Evolutionary conservation across 176 grass and related monocot genomes (phyloP).

Genomic region (Puccinellia tenuiflora): DNA sequence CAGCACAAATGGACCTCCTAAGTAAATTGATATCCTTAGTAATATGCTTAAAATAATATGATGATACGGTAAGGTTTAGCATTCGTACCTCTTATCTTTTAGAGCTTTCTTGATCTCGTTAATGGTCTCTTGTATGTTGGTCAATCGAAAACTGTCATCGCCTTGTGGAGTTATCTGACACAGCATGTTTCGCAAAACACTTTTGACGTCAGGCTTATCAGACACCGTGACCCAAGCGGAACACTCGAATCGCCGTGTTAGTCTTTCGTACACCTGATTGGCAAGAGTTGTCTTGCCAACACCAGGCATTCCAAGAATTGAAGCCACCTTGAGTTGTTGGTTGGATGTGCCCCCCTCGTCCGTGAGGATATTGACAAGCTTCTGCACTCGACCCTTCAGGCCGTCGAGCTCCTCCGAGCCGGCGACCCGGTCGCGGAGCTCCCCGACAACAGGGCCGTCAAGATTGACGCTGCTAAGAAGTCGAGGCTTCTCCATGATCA

Average conservation of each 20-base stretch:
- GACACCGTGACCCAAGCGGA: background rate
- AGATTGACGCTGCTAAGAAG: background rate
- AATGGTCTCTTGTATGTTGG: background rate
- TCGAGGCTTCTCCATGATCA: background rate
- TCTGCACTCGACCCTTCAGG: background rate
- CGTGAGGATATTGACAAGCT: background rate
- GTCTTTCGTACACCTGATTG: background rate
- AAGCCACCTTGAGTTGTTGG: background rate
- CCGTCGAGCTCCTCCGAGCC: too few relatives aligned
- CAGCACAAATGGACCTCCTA: too few relatives aligned
- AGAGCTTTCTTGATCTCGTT: background rate
- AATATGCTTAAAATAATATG: too few relatives aligned
- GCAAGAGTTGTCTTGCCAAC: background rate
- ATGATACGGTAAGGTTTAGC: too few relatives aligned
- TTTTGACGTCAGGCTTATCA: background rate
- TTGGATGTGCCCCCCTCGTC: background rate
- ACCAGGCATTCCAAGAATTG: background rate
- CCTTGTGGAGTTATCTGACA: background rate
- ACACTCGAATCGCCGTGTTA: background rate
- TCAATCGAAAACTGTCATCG: background rate
- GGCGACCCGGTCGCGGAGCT: background rate
- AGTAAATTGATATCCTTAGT: too few relatives aligned
- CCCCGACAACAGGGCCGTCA: background rate
- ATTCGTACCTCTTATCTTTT: too few relatives aligned
- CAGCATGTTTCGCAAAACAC: background rate